A percentile compares a stretch with the other conserved stretches of the same genome.
Evolutionary conservation across 1,284 basidiomycete genomes (phyloP).

Genomic region (Trametes pubescens): DNA sequence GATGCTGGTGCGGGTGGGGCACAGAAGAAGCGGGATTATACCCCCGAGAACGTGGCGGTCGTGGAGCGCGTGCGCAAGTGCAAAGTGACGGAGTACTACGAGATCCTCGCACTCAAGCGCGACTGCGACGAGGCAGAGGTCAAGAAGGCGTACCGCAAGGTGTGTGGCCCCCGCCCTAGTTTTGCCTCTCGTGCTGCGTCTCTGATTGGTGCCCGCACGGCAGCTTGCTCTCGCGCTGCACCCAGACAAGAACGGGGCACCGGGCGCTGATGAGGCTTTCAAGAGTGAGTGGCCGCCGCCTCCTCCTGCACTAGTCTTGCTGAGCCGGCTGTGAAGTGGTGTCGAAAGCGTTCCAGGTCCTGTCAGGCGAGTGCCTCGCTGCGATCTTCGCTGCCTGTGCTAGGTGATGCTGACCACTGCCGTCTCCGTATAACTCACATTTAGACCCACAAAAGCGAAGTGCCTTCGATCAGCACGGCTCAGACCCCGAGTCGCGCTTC

Average conservation of each 20-base stretch:
- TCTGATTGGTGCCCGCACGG: neutral
- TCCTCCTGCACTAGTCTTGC: slow-evolving; percentile 1
- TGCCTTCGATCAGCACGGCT: slow-evolving; percentile 86
- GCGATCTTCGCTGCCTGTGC: slow-evolving; percentile 6
- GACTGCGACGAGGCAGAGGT: slow-evolving; percentile 91
- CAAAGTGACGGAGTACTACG: slow-evolving; percentile 93
- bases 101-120: slow-evolving; percentile 87
- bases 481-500: slow-evolving; percentile 86
- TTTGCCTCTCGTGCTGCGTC: slow-evolving; percentile 19
- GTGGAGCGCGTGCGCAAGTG: slow-evolving; percentile 91
- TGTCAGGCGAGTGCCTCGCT: slow-evolving; percentile 68
- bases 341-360: slow-evolving; percentile 95
- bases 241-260: slow-evolving; percentile 98
- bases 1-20: slow-evolving; percentile 52
- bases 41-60: slow-evolving; percentile 83
- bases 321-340: slow-evolving; percentile 72
- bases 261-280: slow-evolving; percentile 98
- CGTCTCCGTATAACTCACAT: neutral
- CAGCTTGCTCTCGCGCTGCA: slow-evolving; percentile 93
- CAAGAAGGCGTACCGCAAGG: slow-evolving; percentile 98
- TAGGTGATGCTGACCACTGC: slow-evolving; percentile 8
- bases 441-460: slow-evolving; percentile 89
- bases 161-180: slow-evolving; percentile 45
- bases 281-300: slow-evolving; percentile 73
- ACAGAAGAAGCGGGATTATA: slow-evolving; percentile 85